These are phyloP conservation scores for Aleurites moluccanus DNA, from an alignment of 441 rosid genomes.

Conservation along the genomic window DNA sequence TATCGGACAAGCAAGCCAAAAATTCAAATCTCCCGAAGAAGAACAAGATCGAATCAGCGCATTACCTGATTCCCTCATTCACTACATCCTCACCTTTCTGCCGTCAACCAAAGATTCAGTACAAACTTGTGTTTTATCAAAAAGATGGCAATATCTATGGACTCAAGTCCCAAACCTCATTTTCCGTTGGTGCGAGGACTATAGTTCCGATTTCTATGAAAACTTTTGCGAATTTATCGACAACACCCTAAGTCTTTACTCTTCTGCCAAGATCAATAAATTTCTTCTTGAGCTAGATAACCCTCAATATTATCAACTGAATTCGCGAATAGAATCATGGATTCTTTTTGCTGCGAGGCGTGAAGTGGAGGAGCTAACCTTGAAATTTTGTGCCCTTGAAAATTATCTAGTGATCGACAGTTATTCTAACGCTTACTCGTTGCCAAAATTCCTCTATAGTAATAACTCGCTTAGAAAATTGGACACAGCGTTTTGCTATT, in stretches of 20 bases:
- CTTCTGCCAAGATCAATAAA: not conserved
- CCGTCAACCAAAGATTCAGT: not conserved
- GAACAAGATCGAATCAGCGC: not conserved
- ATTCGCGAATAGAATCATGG: not conserved
- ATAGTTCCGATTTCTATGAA: not conserved
- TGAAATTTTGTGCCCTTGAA: not conserved
- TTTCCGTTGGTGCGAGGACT: not conserved
- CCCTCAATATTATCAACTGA: not conserved
- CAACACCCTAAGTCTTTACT: not conserved
- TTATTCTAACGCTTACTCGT: not conserved
- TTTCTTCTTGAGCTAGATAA: not conserved
- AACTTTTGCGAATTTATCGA: not conserved
- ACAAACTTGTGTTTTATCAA: not conserved
- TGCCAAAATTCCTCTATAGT: not conserved
- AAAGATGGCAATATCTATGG: conserved; percentile 4
- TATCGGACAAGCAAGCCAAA: not conserved
- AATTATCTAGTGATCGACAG: not conserved
- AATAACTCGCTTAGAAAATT: not conserved
- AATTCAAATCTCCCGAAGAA: not conserved
- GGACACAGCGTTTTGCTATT: not conserved
- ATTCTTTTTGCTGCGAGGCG: not conserved
- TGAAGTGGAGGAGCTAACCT: not conserved
- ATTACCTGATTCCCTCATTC: not conserved
- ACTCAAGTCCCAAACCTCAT: not conserved
- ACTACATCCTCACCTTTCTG: conserved; percentile 4